Base-by-base conservation (phyloP, 176 grass and related monocot species). In the Carex cristatella region DNA sequence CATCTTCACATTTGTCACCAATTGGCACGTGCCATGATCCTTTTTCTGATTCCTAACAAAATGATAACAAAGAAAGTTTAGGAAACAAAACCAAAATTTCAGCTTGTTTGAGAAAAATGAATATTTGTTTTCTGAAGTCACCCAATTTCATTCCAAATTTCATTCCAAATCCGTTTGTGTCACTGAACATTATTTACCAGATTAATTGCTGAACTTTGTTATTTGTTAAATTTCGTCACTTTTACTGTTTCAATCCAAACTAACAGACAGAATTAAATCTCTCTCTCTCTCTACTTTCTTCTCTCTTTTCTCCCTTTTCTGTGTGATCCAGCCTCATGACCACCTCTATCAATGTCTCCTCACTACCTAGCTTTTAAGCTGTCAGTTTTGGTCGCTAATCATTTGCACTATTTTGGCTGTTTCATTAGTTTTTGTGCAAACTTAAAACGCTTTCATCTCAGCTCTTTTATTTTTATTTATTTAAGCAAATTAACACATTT, bases 11-110 rank as follows among this genome's bases (percentile, higher is more conserved):
- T 15, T 88, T 91, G 31, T 93, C 90, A 60, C 92, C 87, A 68
- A 97, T 84, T 0, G 95, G 92, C 63, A 93, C 88, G 61, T 97
- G 92, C 95, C 95, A 97, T 66, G 91, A 93, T 91, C 92, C 95
- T 42, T 55, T 82, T 56, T 89, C 88, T 0, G 91, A 97, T 79
- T 97, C 95, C 95, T 97, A 65, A 87, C 11, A 16, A 66, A 46
- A 79, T n/a, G 66, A 79, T 5, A 68, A 57, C n/a, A 32, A 60
- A 78, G 4, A 16, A 72, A 30, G 38, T 61, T 65, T 12, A 73
- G 5, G 19, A 73, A 82, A 28, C 49, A 37, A 38, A 51, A 53
- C n/a, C 23, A 54, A 69, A 0, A 33, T 9, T 69, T 1, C 33
- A 69, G 14, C 33, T 38, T 40, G 23, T 23, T 23, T 23, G 23